Base-by-base conservation (phyloP, 2,329 filamentous ascomycete genomes). In the Fusarium haematococcum region DNA sequence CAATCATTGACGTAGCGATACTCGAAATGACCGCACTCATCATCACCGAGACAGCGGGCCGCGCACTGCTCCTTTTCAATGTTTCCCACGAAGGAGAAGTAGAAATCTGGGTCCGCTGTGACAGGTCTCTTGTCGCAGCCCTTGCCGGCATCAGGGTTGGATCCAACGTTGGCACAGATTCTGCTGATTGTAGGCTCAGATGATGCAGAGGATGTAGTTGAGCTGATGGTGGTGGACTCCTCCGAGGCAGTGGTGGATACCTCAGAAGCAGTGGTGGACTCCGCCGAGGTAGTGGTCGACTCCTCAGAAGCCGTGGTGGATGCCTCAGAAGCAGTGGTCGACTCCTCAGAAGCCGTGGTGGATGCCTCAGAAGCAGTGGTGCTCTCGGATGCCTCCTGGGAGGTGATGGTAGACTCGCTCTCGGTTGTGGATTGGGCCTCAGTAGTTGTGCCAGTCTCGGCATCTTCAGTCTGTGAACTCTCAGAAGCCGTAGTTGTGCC, bases 151-250 rank as follows among this genome's bases (percentile, higher is more conserved):
- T 65, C 56, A 10, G 63, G 56, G 43, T 50, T 65, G 7, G 56
- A 65, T 2, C 63, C 63, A 23, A 61, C 56, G 25, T 65, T 65
- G 56, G 63, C 56, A 7, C 54, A 65, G 43, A 65, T 58, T 20
- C 63, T 60, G 63, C 56, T 61, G 25, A 30, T 14, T 20, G 63
- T 56, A 2, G 32, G 20, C 11, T 33, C 37, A 13, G 62, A 48
- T 4, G 62, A 59, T 35, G 60, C 60, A 8, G 41, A 45, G 16
- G 48, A 56, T 18, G 52, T 45, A 23, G 39, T 45, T 16, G 52
- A n/a, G 20, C 20, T 23, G 18, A 18, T 32, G 11, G 63, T 59
- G 23, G 54, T 50, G 4, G 63, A 23, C 5, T 45, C 50, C 16
- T 43, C 50, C 14, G 30, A 41, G 20, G 62, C 33, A 11, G 39